A percentile compares a stretch with the other conserved stretches of the same genome.
These are phyloP conservation scores for Candida silvatica DNA, from an alignment of 805 yeast genomes.

Conservation along the genomic window DNA sequence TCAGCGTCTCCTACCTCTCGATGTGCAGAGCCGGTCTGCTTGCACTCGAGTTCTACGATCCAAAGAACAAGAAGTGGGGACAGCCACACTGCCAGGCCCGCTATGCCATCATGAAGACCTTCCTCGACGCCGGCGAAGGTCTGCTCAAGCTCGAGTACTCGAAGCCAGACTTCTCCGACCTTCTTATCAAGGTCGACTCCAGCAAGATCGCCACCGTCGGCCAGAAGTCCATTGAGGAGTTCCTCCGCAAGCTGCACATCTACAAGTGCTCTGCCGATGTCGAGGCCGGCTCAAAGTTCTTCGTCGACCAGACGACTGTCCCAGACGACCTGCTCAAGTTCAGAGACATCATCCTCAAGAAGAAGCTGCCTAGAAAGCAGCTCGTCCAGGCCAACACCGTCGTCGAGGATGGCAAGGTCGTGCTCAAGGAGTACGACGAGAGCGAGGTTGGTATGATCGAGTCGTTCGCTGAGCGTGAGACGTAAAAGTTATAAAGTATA, in stretches of 20 bases:
- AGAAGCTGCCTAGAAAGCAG: slow-evolving; percentile 79
- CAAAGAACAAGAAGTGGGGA: slow-evolving; percentile 76
- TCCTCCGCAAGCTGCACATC: slow-evolving; percentile 63
- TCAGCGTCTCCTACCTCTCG: slow-evolving; percentile 59
- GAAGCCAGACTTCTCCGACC: slow-evolving; percentile 45
- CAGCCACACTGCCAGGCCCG: slow-evolving; percentile 95
- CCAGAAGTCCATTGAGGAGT: slow-evolving; percentile 63
- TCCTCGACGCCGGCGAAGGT: slow-evolving; percentile 52
- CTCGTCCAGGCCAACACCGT: slow-evolving; percentile 75
- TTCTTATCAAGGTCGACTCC: slow-evolving; percentile 51
- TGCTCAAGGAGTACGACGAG: slow-evolving; percentile 67
- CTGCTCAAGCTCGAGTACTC: slow-evolving; percentile 47
- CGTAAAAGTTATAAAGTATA: slow-evolving; percentile 5
- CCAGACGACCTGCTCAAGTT: slow-evolving; percentile 52
- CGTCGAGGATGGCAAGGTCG: slow-evolving; percentile 31
- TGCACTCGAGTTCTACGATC: slow-evolving; percentile 85
- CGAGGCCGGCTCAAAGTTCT: slow-evolving; percentile 53
- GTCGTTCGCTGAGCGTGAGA: slow-evolving; percentile 59
- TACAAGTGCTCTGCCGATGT: slow-evolving; percentile 75
- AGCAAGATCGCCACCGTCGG: slow-evolving; percentile 61
- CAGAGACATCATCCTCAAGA: slow-evolving; percentile 59
- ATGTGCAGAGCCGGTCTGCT: slow-evolving; percentile 87
- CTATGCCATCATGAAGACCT: slow-evolving; percentile 72
- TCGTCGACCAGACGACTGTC: slow-evolving; percentile 60
- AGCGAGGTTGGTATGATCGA: slow-evolving; percentile 69